Evolutionary conservation across 2,329 filamentous ascomycete species (phyloP), one percentile per base, ranked within the genome.

Genomic region (Monosporascus sp.): DNA sequence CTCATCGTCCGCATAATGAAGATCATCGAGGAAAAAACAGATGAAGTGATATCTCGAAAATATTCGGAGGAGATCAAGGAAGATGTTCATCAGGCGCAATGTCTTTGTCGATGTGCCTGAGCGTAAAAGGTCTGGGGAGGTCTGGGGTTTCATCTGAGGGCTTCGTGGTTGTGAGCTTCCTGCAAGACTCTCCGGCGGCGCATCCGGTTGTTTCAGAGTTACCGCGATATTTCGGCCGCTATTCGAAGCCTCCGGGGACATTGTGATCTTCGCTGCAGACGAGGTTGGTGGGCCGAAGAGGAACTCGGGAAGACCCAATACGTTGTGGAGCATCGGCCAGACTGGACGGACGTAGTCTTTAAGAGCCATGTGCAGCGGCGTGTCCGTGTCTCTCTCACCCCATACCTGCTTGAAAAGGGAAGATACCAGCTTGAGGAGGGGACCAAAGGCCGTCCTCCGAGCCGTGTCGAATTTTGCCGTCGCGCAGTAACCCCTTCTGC

Each of bases 1-100:
- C 68, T 97, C 93, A 25, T 88, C 83, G 65, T 97, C 93, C 6
- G 91, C 90, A 68, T 90, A 94, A 62, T 97, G 91, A 35, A 97
- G 73, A 68, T 97, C 93, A 64, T 97, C 93, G 27, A 97, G 72
- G 61, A 86, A 91, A 61, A 96, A 85, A 64, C 90, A 95, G 51
- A 96, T 91, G 62, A 96, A 85, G 62, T 92, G 94, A 66, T 92
- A 85, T 20, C 85, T 79, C 0, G 90, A 88, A 52, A 97, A 85
- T 43, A 95, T 82, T 50, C 89, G 83, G 49, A 97, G 70, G 9
- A 96, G 87, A 60, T 97, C 92, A 46, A 96, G 74, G 61, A 95
- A 93, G 1, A 89, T 92, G 64, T 91, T 93, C 78, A 93, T 89
- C 52, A 96, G 80, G 14, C 90, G 84, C 58, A 90, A 87, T 2